Percentiles rank a stretch among this genome's conserved stretches.
These are phyloP conservation scores for Pythium chondricola DNA, from an alignment of 352 stramenopile species.

Conservation along the genomic window DNA sequence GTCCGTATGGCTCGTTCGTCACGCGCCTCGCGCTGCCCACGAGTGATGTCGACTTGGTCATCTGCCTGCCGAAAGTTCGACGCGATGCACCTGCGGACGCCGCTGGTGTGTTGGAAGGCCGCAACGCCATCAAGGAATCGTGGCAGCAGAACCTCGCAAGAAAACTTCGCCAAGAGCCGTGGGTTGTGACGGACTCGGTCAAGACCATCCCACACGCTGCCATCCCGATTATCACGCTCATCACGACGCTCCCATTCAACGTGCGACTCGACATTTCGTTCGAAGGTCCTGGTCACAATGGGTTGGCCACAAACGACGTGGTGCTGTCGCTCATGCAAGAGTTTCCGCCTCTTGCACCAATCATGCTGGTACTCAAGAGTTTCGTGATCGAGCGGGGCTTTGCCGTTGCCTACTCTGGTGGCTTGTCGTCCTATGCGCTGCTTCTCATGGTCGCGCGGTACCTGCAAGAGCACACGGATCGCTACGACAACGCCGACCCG, in stretches of 20 bases:
- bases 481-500: slow-evolving; percentile 22
- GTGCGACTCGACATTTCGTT: slow-evolving; percentile 96
- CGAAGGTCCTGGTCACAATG: slow-evolving; percentile 94
- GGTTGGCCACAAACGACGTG: slow-evolving; percentile 92
- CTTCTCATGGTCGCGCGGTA: slow-evolving; percentile 95
- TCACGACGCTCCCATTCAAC: slow-evolving; percentile 70
- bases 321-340: slow-evolving; percentile 91
- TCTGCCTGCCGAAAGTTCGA: slow-evolving; percentile 96
- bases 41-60: slow-evolving; percentile 96
- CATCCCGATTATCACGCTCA: slow-evolving; percentile 96
- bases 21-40: slow-evolving; percentile 93
- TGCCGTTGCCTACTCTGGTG: slow-evolving; percentile 94
- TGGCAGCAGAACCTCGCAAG: slow-evolving; percentile 96
- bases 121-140: slow-evolving; percentile 98
- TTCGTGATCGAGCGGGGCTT: slow-evolving; percentile 91
- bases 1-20: slow-evolving; percentile 96
- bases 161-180: slow-evolving; percentile 91
- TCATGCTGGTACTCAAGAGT: slow-evolving; percentile 96
- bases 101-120: slow-evolving; percentile 93
- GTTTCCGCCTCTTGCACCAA: slow-evolving; percentile 90
- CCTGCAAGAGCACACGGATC: slow-evolving; percentile 81
- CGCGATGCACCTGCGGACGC: slow-evolving; percentile 91
- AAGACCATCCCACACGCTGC: slow-evolving; percentile 96
- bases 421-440: slow-evolving; percentile 94
- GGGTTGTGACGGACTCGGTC: slow-evolving; percentile 91